Base-by-base conservation (phyloP, 139 green algal species). In the Eudorina sp. region DNA sequence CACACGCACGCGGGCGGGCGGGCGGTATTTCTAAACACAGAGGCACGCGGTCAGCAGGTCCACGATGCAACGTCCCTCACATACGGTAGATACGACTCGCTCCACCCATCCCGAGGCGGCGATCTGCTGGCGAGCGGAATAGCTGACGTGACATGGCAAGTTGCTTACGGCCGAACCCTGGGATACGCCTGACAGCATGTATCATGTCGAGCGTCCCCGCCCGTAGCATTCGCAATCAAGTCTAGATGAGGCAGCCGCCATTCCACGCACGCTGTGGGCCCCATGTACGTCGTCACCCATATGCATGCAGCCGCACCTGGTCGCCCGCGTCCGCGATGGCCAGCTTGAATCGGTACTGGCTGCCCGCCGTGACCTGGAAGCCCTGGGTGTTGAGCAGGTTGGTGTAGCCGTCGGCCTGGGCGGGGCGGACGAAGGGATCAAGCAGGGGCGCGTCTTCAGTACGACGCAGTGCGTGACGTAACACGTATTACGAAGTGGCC, bases 371-470 rank as follows among this genome's bases (percentile, higher is more conserved):
- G 14, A 86, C 80, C 60, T 62, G 80, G 80, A 75, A 86, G 58
- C 80, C 80, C 43, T 86, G 60, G 43, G 80, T 86, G 80, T 86
- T 86, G 60, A 86, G 80, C 43, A 86, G 80, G 41, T 64, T 77
- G 60, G 80, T 86, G 80, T 53, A 86, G 25, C 80, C 80, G 43
- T 86, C 80, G 14, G 80, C 80, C 80, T 86, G 80, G 14, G 29
- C 16, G 1, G 40, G 40, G 55, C 31, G 16, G 74, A 14, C 25
- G 31, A 27, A n/a, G n/a, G n/a, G n/a, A n/a, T n/a, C n/a, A n/a
- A n/a, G n/a, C n/a, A n/a, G n/a, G n/a, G n/a, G n/a, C n/a, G n/a
- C n/a, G n/a, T n/a, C n/a, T n/a, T n/a, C n/a, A n/a, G n/a, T n/a
- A n/a, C n/a, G n/a, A n/a, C n/a, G n/a, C n/a, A n/a, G n/a, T n/a